Base-by-base conservation (phyloP, 805 yeast species). In the Zygoascus bituminiphila region DNA sequence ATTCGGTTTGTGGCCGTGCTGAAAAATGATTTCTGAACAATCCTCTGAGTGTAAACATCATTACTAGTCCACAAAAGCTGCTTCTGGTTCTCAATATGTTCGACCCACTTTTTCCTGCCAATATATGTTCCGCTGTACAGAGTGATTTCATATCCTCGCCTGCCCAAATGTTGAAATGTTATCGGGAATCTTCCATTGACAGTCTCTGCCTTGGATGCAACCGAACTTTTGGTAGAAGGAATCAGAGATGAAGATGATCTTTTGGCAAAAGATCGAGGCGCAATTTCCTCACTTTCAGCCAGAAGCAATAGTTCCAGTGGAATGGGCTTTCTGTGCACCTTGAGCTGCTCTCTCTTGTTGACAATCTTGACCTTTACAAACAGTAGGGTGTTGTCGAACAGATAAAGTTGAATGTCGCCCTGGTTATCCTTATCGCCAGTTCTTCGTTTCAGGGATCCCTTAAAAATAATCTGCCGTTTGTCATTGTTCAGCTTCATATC, bases 291-390 rank as follows among this genome's bases (percentile, higher is more conserved):
- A 2, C 84, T 80, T 46, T 89, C 77, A 29, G 91, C 78, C 8
- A 55, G 47, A 10, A 61, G 51, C 24, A 65, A 54, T 38, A 65
- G 48, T 45, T 63, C 68, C 38, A 65, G 53, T 2, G 69, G 69
- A 40, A 65, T 62, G 4, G 69, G 69, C 61, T 89, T 76, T 60
- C 91, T 93, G 64, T 84, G 86, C 12, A 91, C 98, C 59, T 88
- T 84, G 59, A 84, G 84, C 53, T 86, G 94, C 60, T 91, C 97
- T 59, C 95, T 78, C 66, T 88, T 88, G 62, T 86, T 89, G 47
- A 85, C 88, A 14, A 84, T 73, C 64, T 91, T 94, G 47, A 84
- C 83, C 60, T 91, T 82, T 19, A 88, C 89, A 63, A 93, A 82
- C 47, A 93, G 68, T 22, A 93, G 62, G 43, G 91, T 87, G 65